A percentile compares a stretch with the other conserved stretches of the same genome.
phyloP scores from a whole-genome alignment of 345 rosid genomes.

The Rhodomyrtus tomentosa region DNA sequence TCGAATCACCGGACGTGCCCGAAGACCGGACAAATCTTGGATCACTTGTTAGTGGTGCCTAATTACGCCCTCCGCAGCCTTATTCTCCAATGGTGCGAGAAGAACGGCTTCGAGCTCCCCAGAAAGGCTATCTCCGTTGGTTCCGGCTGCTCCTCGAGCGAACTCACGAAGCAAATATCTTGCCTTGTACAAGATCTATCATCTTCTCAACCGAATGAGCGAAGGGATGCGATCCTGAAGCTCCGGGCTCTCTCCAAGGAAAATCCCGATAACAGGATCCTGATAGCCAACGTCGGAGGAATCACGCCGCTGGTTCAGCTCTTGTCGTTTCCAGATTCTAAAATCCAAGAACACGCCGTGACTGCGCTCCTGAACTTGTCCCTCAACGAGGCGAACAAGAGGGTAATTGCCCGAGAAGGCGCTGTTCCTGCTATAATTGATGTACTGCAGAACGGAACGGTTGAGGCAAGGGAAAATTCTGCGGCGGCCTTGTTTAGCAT shows the following conservation, averaged over 20 bases:
- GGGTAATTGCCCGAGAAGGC: slow-evolving; percentile 41
- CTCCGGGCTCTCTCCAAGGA: slow-evolving; percentile 51
- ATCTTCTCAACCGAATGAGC: slow-evolving; percentile 9
- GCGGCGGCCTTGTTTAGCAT: slow-evolving; percentile 54
- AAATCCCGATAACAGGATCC: slow-evolving; percentile 42
- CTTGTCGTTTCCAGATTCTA: slow-evolving; percentile 28
- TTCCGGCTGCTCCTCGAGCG: slow-evolving; percentile 11
- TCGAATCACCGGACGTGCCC: slow-evolving; percentile 49
- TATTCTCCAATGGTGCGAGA: slow-evolving; percentile 50
- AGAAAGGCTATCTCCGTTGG: slow-evolving; percentile 15
- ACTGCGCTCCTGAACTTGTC: slow-evolving; percentile 58
- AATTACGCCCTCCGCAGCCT: slow-evolving; percentile 49
- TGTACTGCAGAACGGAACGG: slow-evolving; percentile 35
- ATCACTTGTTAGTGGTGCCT: slow-evolving; percentile 37
- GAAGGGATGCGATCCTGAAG: slow-evolving; percentile 25
- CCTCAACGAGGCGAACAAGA: slow-evolving; percentile 44
- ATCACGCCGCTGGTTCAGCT: slow-evolving; percentile 35
- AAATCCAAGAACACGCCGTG: slow-evolving; percentile 51
- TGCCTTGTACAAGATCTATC: slow-evolving; percentile 26
- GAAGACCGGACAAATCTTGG: slow-evolving; percentile 42
- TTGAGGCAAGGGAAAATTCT: slow-evolving; percentile 45
- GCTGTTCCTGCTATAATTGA: slow-evolving; percentile 42
- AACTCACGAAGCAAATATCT: slow-evolving; percentile 26
- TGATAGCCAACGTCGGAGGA: slow-evolving; percentile 42
- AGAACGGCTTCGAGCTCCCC: slow-evolving; percentile 33